Conservation (phyloP, 1,284 basidiomycete species). For the Athelia sp. region DNA sequence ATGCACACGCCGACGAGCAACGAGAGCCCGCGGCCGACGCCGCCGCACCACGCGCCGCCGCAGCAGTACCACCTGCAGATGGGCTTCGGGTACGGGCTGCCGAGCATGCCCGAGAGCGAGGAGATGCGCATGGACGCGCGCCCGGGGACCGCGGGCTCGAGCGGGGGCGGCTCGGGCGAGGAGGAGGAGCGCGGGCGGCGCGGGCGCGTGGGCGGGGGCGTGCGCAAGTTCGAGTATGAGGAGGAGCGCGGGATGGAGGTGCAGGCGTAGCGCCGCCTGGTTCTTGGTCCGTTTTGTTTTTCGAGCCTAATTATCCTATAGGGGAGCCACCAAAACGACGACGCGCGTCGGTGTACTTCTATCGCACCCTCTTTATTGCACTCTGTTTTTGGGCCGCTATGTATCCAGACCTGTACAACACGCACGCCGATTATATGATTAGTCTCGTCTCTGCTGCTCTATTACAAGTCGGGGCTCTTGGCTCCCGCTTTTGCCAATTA, state of each 20-base stretch:
- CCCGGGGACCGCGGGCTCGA: constrained; percentile 1
- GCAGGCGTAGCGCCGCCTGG: not conserved
- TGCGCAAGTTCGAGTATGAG: constrained; percentile 4
- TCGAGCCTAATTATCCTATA: no score
- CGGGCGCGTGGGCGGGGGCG: constrained; percentile 7
- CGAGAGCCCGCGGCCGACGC: not conserved
- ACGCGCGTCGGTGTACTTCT: no score
- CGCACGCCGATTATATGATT: no score
- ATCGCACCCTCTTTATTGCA: no score
- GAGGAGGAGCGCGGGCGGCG: constrained; percentile 7
- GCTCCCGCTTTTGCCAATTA: no score
- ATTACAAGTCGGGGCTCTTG: no score
- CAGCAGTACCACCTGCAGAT: constrained; percentile 1
- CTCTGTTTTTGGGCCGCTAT: no score
- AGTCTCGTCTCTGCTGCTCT: no score
- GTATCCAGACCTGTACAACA: no score
- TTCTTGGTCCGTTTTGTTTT: no score
- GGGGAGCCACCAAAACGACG: not conserved
- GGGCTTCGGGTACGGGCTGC: constrained; percentile 14
- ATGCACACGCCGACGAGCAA: not conserved
- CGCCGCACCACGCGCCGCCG: not conserved
- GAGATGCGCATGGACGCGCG: constrained; percentile 12
- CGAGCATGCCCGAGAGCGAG: constrained; percentile 25
- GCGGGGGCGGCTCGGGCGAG: constrained; percentile 10
- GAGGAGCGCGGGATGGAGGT: constrained; percentile 7